phyloP scores from a whole-genome alignment of 2,329 filamentous ascomycete genomes.

The Fusarium keratoplasticum region DNA sequence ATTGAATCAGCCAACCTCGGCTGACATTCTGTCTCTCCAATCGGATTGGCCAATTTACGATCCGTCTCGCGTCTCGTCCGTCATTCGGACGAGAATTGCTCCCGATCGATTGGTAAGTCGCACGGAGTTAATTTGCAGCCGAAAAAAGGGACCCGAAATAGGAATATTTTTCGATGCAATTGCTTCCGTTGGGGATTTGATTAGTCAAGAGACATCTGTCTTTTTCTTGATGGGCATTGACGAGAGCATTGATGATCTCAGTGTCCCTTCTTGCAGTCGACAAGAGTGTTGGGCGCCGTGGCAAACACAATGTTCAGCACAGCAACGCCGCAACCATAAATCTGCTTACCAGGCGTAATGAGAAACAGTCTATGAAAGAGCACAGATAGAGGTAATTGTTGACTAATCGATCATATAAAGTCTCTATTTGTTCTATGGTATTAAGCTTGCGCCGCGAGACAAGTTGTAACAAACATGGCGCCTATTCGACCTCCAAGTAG shows the following conservation, averaged over 20 bases:
- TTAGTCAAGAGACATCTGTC: background rate
- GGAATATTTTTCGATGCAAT: background rate
- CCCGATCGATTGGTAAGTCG: background rate
- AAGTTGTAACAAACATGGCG: background rate
- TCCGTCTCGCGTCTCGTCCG: background rate
- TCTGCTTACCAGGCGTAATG: background rate
- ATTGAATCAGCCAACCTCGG: background rate
- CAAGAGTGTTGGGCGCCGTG: background rate
- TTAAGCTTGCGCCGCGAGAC: background rate
- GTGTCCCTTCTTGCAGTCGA: background rate
- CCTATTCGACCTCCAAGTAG: background rate
- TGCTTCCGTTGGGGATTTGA: background rate
- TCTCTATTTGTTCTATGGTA: background rate
- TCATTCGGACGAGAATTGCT: background rate
- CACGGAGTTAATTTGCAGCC: background rate
- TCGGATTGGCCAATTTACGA: background rate
- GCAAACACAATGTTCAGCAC: background rate
- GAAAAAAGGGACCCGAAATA: background rate
- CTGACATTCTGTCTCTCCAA: background rate
- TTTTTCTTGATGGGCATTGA: background rate
- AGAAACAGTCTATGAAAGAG: background rate
- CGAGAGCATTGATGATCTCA: background rate
- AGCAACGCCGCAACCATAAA: background rate
- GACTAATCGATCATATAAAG: no score
- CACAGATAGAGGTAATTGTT: background rate